Evolutionary conservation across 768 basidiomycete genomes (phyloP), one percentile per base, ranked within the genome.

Genomic region (Hypholoma sublateritium): DNA sequence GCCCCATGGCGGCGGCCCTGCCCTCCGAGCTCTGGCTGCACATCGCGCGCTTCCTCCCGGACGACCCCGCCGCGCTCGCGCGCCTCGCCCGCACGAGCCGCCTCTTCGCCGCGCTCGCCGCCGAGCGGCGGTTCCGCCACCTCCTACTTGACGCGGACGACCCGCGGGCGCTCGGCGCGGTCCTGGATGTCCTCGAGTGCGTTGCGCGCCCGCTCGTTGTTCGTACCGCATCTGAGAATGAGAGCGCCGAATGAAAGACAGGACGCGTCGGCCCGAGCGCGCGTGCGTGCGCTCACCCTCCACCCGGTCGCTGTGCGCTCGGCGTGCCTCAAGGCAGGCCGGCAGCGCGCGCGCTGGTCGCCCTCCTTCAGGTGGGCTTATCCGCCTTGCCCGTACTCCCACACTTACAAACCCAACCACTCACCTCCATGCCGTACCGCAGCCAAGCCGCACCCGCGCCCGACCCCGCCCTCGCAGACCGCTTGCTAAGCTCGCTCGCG

Each of bases 21-120:
- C 66, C 66, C 19, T 52, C 62, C 19, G 66, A 67, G 53, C 55
- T 67, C 25, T 67, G 66, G 66, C 55, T 67, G 22, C 60, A 62
- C 42, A 59, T 67, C 47, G 57, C 59, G 19, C 50, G 62, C 22
- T 63, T 61, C 46, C 50, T 64, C 13, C 61, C 66, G 6, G 64
- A 64, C 53, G 28, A 32, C 28, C 28, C 28, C 28, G 12, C 35
- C 13, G 53, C 61, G 34, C 46, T 65, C 6, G 59, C 45, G 43
- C 58, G 55, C 14, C 55, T 65, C 8, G 56, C 53, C 2, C 51
- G 58, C 2, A 56, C 63, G 13, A 64, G 60, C 50, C 60, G 49
- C 6, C 52, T 62, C 35, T 67, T 67, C 55, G 53, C 54, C 34
- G 57, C 62, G 24, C 28, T 57, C 9, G 57, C 46, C 9, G 58